Evolutionary conservation across 2,329 filamentous ascomycete species (phyloP).

Genomic region (Ceratocystis eucalypticola): DNA sequence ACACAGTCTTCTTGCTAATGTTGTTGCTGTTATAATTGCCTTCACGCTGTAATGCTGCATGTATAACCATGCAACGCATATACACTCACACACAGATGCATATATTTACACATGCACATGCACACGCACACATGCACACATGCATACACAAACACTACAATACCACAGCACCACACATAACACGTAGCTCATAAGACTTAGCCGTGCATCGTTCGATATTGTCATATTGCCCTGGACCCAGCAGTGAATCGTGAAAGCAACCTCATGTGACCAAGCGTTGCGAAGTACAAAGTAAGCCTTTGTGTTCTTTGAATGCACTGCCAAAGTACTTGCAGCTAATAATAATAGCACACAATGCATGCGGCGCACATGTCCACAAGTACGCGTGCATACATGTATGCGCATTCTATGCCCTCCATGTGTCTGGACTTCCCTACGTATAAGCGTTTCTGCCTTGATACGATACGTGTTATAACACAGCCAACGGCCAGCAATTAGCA

Average conservation of each 20-base stretch:
- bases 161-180: not conserved
- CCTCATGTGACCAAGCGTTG: not conserved
- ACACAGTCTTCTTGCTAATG: not conserved
- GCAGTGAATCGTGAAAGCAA: not conserved
- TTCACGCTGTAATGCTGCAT: not conserved
- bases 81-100: not conserved
- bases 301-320: not conserved
- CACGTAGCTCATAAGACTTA: not conserved
- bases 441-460: not conserved
- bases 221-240: not conserved
- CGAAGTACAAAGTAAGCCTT: not conserved
- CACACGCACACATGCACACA: not conserved
- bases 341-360: too few relatives aligned
- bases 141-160: not conserved
- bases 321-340: not conserved
- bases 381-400: not conserved
- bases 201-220: not conserved
- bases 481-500: not conserved
- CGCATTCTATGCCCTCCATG: not conserved
- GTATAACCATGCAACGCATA: conserved; percentile 5
- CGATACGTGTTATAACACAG: not conserved
- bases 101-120: not conserved
- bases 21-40: conserved; percentile 4
- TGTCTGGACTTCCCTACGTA: not conserved
- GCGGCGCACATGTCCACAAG: too few relatives aligned